Evolutionary conservation across 306 rosid species (phyloP).

Genomic region (Vicia villosa): DNA sequence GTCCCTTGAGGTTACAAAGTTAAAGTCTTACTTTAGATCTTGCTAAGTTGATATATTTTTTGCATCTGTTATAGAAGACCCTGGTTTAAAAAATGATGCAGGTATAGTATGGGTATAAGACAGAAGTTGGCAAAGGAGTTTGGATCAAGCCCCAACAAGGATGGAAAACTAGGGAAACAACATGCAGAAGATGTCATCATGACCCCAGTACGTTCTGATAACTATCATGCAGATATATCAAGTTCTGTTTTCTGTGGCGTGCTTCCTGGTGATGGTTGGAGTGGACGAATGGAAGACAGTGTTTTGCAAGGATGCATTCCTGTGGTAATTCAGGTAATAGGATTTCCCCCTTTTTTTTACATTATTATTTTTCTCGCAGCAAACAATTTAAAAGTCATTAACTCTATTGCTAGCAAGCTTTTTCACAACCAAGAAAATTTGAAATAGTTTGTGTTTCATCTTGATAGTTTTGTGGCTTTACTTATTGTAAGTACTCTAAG

Average conservation of each 20-base stretch:
- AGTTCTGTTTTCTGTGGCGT: conserved; percentile 84
- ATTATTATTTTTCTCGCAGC: too few relatives aligned
- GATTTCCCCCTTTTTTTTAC: background rate
- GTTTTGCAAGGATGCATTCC: conserved; percentile 95
- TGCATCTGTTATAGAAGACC: conserved; percentile 28
- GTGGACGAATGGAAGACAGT: conserved; percentile 94
- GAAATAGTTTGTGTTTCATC: conserved; percentile 14
- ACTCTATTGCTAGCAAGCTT: conserved; percentile 17
- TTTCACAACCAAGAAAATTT: conserved; percentile 12
- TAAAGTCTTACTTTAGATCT: conserved; percentile 1
- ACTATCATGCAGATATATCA: conserved; percentile 70
- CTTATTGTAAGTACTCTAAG: background rate
- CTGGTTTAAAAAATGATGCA: conserved; percentile 32
- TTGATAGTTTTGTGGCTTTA: background rate
- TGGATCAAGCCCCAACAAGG: conserved; percentile 77
- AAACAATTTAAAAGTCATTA: conserved; percentile 4
- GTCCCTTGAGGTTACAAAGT: too few relatives aligned
- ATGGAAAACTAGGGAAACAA: conserved; percentile 81
- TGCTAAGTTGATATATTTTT: conserved; percentile 6
- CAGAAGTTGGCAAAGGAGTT: conserved; percentile 83
- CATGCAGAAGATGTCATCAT: conserved; percentile 73
- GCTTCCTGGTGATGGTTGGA: conserved; percentile 95
- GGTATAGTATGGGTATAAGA: conserved; percentile 96
- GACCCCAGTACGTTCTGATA: conserved; percentile 62
- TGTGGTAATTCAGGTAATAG: conserved; percentile 76